Percentiles rank a stretch among this genome's conserved stretches.
Evolutionary conservation across 148 eudicot genomes (phyloP).

Genomic region (Fallopia convolvulus): DNA sequence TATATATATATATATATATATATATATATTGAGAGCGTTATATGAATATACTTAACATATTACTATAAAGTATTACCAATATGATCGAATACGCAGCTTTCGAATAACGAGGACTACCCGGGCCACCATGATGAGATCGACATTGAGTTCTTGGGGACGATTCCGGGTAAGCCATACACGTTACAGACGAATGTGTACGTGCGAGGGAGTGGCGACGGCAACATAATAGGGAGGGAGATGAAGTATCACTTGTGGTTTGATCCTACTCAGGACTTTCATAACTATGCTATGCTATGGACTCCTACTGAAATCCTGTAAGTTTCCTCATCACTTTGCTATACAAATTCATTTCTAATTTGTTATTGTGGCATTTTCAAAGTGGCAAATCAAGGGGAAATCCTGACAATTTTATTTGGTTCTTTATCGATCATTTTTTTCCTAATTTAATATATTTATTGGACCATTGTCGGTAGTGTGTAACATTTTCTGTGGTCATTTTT

Average conservation of each 20-base stretch:
- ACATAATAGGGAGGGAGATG: slow-evolving; percentile 24
- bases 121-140: slow-evolving; percentile 47
- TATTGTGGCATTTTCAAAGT: not conserved
- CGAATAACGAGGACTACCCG: slow-evolving; percentile 81
- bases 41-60: too few species aligned
- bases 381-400: not conserved
- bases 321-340: not conserved
- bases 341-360: not conserved
- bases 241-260: slow-evolving; percentile 28
- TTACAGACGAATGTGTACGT: slow-evolving; percentile 35
- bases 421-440: not conserved
- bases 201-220: slow-evolving; percentile 41
- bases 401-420: not conserved
- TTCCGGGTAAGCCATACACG: slow-evolving; percentile 15
- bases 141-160: slow-evolving; percentile 33
- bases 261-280: slow-evolving; percentile 23
- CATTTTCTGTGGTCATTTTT: not conserved
- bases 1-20: too few species aligned
- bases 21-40: too few species aligned
- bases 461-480: not conserved
- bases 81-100: slow-evolving; percentile 39
- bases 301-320: slow-evolving; percentile 11
- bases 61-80: too few species aligned
- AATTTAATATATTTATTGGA: not conserved
- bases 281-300: slow-evolving; percentile 26